Evolutionary conservation across 2,329 filamentous ascomycete species (phyloP).

Genomic region (Pezizomycotina sp.): DNA sequence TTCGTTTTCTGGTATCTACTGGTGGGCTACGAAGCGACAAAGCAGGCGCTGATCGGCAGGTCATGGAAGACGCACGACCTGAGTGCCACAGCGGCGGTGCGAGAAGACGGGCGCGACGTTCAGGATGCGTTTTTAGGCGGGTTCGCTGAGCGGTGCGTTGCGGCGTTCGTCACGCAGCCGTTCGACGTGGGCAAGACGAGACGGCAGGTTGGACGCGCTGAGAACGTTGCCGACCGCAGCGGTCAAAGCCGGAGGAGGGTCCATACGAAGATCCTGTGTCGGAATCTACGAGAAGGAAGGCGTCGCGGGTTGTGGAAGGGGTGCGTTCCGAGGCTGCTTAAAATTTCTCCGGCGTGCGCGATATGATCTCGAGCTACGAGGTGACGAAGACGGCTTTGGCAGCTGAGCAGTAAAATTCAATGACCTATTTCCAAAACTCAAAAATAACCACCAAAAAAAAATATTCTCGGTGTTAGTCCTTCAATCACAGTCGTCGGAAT

Average conservation of each 20-base stretch:
- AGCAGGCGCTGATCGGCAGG: conserved; percentile 30
- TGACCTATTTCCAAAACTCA: too few species aligned
- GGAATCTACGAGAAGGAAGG: conserved; percentile 86
- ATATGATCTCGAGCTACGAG: conserved; percentile 80
- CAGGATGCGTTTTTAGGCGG: conserved; percentile 75
- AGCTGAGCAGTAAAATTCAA: too few species aligned
- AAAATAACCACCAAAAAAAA: too few species aligned
- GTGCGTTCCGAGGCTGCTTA: conserved; percentile 79
- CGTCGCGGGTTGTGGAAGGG: conserved; percentile 62
- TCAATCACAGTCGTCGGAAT: too few species aligned
- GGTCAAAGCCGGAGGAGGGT: conserved; percentile 48
- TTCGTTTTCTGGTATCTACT: conserved; percentile 91
- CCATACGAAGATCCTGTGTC: conserved; percentile 68
- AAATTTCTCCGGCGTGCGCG: conserved; percentile 88
- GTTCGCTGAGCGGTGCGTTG: conserved; percentile 66
- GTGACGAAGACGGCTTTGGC: conserved; percentile 91
- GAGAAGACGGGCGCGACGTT: conserved; percentile 51
- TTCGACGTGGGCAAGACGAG: conserved; percentile 97
- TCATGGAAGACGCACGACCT: conserved; percentile 14
- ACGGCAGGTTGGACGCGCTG: conserved; percentile 59
- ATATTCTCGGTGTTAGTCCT: too few species aligned
- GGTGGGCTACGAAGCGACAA: conserved; percentile 89
- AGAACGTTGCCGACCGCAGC: conserved; percentile 29
- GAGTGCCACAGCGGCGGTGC: conserved; percentile 39
- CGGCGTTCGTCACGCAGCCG: conserved; percentile 77